phyloP scores from a whole-genome alignment of 257 asterid species.

The Nicotiana tabacum region DNA sequence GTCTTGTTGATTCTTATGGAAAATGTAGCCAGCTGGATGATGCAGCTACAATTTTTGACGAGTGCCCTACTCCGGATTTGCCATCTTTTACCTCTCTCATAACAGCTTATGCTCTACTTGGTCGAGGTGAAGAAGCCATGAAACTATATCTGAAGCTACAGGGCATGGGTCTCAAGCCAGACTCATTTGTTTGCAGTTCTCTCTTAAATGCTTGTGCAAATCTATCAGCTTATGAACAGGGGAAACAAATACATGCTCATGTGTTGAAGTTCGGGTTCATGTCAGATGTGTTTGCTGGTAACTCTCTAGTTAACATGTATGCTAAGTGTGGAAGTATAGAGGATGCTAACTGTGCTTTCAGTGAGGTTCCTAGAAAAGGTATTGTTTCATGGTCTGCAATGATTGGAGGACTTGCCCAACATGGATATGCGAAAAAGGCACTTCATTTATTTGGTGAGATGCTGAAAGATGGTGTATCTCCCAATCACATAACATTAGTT shows the following conservation, averaged over 20 bases:
- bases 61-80: conserved; percentile 11
- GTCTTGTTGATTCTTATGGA: conserved; percentile 13
- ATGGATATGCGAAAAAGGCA: conserved; percentile 7
- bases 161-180: not conserved
- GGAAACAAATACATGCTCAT: conserved; percentile 14
- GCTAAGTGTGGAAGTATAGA: conserved; percentile 14
- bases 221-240: conserved; percentile 15
- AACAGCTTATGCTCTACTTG: conserved; percentile 6
- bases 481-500: not conserved
- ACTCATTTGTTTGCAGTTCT: conserved; percentile 16
- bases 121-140: conserved; percentile 16
- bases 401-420: conserved; percentile 15
- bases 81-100: conserved; percentile 10
- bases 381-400: conserved; percentile 13
- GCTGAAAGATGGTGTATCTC: not conserved
- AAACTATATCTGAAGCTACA: conserved; percentile 3
- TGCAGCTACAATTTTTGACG: conserved; percentile 10
- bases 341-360: conserved; percentile 12
- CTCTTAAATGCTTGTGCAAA: conserved; percentile 12
- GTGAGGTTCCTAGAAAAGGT: conserved; percentile 5
- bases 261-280: conserved; percentile 12
- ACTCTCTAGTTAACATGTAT: conserved; percentile 16
- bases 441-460: conserved; percentile 5
- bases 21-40: conserved; percentile 1
- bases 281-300: conserved; percentile 12